phyloP scores from a whole-genome alignment of 495 filamentous ascomycete genomes.

The Letharia columbiana region DNA sequence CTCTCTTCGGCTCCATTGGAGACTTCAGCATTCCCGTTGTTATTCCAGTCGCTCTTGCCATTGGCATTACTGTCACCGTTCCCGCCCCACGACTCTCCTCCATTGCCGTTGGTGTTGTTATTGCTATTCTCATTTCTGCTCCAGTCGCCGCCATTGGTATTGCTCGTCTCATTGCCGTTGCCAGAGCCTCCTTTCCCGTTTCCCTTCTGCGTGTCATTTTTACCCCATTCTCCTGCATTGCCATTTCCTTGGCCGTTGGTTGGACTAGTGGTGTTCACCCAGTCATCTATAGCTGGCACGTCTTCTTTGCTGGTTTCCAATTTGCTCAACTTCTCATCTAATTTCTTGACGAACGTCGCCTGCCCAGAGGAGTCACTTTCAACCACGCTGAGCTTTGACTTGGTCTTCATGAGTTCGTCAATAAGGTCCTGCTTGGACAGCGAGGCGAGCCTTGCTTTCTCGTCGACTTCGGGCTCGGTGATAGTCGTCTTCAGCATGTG shows the following conservation, averaged over 20 bases:
- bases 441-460: constrained; percentile 17
- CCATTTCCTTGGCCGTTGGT: not conserved
- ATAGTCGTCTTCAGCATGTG: constrained; percentile 9
- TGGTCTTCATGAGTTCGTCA: constrained; percentile 19
- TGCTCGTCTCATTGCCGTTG: not conserved
- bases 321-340: constrained; percentile 7
- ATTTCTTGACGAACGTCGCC: not conserved
- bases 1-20: constrained; percentile 1
- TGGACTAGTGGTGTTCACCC: constrained; percentile 12
- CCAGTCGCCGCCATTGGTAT: constrained; percentile 1
- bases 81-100: not conserved
- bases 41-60: not conserved
- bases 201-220: not conserved
- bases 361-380: constrained; percentile 4
- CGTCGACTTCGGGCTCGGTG: constrained; percentile 14
- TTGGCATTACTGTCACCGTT: not conserved
- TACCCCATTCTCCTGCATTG: not conserved
- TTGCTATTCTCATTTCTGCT: not conserved
- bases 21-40: not conserved
- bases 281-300: not conserved
- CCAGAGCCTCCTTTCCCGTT: not conserved
- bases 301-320: constrained; percentile 7
- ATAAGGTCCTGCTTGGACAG: constrained; percentile 24
- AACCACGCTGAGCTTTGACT: constrained; percentile 4
- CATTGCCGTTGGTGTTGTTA: not conserved